Base-by-base conservation (phyloP, 2,329 filamentous ascomycete genomes). In the Aspergillus fructus region DNA sequence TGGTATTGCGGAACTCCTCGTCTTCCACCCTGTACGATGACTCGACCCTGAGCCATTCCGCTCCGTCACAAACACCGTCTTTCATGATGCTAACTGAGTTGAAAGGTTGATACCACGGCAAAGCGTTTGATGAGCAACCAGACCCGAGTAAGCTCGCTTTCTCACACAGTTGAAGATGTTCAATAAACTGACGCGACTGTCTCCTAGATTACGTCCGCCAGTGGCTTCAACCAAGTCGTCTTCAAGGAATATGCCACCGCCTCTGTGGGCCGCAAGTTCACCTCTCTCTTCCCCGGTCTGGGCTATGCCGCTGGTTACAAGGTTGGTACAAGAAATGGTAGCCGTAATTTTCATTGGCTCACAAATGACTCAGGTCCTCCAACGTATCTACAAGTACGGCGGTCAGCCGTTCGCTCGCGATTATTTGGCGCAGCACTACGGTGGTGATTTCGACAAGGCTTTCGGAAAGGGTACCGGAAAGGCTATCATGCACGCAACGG, bases 61-160 rank as follows among this genome's bases (percentile, higher is more conserved):
- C 30, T 19, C 23, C 17, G n/a, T 8, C 30, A 9, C 24, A 23
- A 21, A 21, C 24, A 24, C 19, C 42, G 21, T 21, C 17, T 12
- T 51, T 42, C 21, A 33, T 13, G 5, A 49, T 53, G 53, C 68
- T 74, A 63, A 74, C 59, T 41, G 49, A 19, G 21, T 33, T 30
- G 33, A 45, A 71, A 93, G 90, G 91, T 99, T 75, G 94, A 99
- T 79, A 99, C 94, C 50, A 97, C 96, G 70, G 93, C 94, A 63
- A 99, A 99, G 84, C 91, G 94, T 67, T 86, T 99, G 78, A 99
- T 99, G 94, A 97, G 92, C 86, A 97, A 99, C 79, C 89, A 96
- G 76, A 86, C 86, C 72, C 90, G 82, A 79, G 85, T 90, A 74
- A 66, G 77, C 45, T 43, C 49, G 23, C 24, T 43, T 15, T 24